These are phyloP conservation scores for Daldinia loculata DNA, from an alignment of 495 filamentous ascomycete genomes.

Conservation along the genomic window DNA sequence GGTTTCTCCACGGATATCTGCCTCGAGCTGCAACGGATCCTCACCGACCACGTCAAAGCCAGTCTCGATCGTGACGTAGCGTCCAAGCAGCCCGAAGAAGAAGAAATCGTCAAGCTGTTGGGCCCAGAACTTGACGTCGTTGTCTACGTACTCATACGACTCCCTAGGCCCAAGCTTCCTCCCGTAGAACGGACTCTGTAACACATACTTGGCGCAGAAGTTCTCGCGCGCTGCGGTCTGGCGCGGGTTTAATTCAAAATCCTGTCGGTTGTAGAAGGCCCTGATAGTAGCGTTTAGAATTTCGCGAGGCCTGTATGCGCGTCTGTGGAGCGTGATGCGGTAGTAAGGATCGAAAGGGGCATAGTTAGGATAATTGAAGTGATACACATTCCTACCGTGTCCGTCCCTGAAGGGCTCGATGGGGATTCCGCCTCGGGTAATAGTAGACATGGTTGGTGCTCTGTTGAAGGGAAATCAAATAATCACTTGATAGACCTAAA, in stretches of 20 bases:
- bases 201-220: neutral
- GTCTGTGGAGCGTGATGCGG: neutral
- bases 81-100: constrained; percentile 21
- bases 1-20: constrained; percentile 6
- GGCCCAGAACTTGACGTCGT: constrained; percentile 2
- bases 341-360: constrained; percentile 23
- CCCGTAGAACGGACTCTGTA: neutral
- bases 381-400: neutral
- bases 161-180: neutral
- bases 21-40: constrained; percentile 3
- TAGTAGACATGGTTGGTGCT: neutral
- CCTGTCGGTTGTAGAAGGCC: constrained; percentile 12
- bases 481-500: neutral
- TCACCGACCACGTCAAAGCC: constrained; percentile 14
- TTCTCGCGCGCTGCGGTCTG: constrained; percentile 5
- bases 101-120: constrained; percentile 26
- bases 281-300: constrained; percentile 26
- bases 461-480: neutral
- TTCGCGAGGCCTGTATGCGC: constrained; percentile 12
- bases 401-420: neutral
- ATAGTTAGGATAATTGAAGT: constrained; percentile 1
- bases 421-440: neutral
- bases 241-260: neutral
- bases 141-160: neutral
- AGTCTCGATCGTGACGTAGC: neutral